Percentiles rank a stretch among this genome's conserved stretches.
These are phyloP conservation scores for Piper betle DNA, from an alignment of 164 flowering plant species.

Conservation along the genomic window DNA sequence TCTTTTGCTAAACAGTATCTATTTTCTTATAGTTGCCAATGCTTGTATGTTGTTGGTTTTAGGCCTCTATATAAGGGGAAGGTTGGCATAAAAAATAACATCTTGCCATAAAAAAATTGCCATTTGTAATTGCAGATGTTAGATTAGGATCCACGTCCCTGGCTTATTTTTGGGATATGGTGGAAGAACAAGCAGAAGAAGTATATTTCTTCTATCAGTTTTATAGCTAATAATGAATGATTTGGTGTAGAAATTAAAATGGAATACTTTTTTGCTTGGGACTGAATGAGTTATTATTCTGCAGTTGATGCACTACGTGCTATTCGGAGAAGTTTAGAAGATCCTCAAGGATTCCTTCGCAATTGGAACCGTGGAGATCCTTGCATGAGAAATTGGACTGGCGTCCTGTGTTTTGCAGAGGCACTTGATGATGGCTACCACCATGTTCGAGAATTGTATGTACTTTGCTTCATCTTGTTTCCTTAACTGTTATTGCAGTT, in stretches of 20 bases:
- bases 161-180: no score
- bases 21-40: neutral
- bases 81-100: no score
- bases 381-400: constrained; percentile 68
- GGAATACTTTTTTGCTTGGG: neutral
- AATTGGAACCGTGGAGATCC: constrained; percentile 72
- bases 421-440: constrained; percentile 48
- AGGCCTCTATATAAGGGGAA: no score
- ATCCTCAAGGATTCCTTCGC: constrained; percentile 31
- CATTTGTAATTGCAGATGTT: no score
- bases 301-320: constrained; percentile 50
- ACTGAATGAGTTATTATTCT: constrained; percentile 4
- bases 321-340: constrained; percentile 37
- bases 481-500: neutral
- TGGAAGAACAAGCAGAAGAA: neutral
- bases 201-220: no score
- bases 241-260: neutral
- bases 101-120: no score
- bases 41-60: no score
- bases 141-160: no score
- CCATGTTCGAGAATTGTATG: constrained; percentile 68
- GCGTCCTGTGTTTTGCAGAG: constrained; percentile 45
- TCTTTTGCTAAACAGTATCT: neutral
- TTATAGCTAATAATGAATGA: neutral
- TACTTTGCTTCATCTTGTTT: neutral